phyloP scores from a whole-genome alignment of 106 monocot species.

The Amphibolis antarctica region DNA sequence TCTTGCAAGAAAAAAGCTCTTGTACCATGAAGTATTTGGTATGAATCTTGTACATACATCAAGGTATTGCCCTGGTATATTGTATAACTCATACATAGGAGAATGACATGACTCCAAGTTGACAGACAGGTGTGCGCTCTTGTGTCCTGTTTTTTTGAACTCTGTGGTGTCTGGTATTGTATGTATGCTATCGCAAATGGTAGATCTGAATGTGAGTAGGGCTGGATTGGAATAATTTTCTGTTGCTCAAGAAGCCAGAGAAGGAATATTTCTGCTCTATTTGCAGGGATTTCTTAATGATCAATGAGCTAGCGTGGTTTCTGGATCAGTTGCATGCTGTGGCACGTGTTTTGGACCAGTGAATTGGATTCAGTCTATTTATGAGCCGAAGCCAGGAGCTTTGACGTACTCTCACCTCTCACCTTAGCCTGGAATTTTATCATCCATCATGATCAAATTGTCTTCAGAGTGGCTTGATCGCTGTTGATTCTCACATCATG shows the following conservation, averaged over 20 bases:
- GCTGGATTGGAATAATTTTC: background rate
- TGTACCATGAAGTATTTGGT: background rate
- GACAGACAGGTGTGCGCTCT: background rate
- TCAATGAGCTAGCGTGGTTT: background rate
- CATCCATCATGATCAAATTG: too few relatives aligned
- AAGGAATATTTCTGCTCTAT: background rate
- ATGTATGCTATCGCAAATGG: background rate
- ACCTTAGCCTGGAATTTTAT: too few relatives aligned
- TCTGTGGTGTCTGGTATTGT: background rate
- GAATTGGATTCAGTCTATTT: too few relatives aligned
- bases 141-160: background rate
- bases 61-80: background rate
- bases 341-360: too few relatives aligned
- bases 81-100: background rate
- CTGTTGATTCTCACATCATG: background rate
- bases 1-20: too few relatives aligned
- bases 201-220: background rate
- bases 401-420: too few relatives aligned
- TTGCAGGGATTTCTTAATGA: background rate
- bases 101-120: background rate
- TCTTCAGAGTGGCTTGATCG: background rate
- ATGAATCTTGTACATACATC: conserved; percentile 1
- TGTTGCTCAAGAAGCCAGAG: background rate
- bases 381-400: too few relatives aligned
- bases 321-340: too few relatives aligned